Evolutionary conservation across 2,329 filamentous ascomycete species (phyloP).

Genomic region (Sporothrix schenckii): DNA sequence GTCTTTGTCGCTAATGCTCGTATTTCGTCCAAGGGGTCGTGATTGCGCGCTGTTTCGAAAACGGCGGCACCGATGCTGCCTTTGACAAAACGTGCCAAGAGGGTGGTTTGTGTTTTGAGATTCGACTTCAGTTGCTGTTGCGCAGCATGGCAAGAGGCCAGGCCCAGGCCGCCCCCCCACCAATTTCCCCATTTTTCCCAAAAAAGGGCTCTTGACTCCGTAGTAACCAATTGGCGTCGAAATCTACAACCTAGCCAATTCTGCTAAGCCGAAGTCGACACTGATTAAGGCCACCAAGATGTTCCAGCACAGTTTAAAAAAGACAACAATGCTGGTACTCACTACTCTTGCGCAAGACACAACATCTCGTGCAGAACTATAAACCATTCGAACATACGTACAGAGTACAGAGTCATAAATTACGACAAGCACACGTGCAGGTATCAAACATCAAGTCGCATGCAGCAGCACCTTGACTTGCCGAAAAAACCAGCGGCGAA

Average conservation of each 20-base stretch:
- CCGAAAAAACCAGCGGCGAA: constrained; percentile 6
- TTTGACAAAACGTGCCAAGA: not conserved
- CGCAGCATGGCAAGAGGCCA: constrained; percentile 11
- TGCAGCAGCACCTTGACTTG: not conserved
- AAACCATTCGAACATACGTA: too few relatives aligned
- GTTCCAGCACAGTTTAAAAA: not conserved
- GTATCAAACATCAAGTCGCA: not conserved
- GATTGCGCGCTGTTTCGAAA: not conserved
- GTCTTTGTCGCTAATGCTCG: constrained; percentile 12
- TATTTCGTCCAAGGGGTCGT: not conserved
- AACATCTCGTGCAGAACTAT: too few relatives aligned
- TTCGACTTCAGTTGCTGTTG: not conserved
- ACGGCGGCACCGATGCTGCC: not conserved
- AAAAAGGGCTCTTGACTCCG: not conserved
- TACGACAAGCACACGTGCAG: too few relatives aligned
- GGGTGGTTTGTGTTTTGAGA: constrained; percentile 15
- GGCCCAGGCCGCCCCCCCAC: not conserved
- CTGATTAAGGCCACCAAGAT: not conserved
- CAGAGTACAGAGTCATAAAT: too few relatives aligned
- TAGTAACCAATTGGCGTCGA: not conserved
- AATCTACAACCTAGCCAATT: constrained; percentile 8
- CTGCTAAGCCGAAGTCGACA: not conserved
- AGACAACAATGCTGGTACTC: not conserved
- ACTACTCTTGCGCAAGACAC: too few relatives aligned
- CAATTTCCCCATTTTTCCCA: not conserved